phyloP scores from a whole-genome alignment of 2,329 filamentous ascomycete species.

The Cordyceps farinosa region DNA sequence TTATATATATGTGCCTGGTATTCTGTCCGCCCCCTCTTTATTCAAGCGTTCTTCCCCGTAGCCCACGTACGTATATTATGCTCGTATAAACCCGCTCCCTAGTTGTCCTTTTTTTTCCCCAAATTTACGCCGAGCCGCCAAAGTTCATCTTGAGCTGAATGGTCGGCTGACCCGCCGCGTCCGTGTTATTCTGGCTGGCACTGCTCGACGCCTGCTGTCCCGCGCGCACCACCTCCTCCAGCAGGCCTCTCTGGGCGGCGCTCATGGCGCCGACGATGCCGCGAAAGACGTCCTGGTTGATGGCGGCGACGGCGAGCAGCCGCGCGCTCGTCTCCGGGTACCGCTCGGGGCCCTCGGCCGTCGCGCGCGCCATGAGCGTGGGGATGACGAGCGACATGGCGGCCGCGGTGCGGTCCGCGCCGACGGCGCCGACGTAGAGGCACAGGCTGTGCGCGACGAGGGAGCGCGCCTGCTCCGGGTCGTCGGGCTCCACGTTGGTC shows the following conservation, averaged over 20 bases:
- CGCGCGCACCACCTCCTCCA: conserved; percentile 76
- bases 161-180: conserved; percentile 61
- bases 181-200: conserved; percentile 36
- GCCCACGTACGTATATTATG: not conserved
- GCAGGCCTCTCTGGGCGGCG: conserved; percentile 65
- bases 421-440: conserved; percentile 58
- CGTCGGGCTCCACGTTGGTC: conserved; percentile 65
- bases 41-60: not conserved
- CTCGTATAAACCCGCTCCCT: not conserved
- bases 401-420: conserved; percentile 45
- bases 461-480: conserved; percentile 71
- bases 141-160: conserved; percentile 98
- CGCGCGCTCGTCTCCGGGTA: conserved; percentile 72
- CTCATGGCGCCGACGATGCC: conserved; percentile 69
- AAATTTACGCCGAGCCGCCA: conserved; percentile 38
- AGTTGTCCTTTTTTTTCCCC: conserved; percentile 16
- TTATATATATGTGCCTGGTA: not conserved
- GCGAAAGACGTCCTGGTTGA: conserved; percentile 70
- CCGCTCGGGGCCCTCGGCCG: conserved; percentile 55
- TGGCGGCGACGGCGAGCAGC: conserved; percentile 75
- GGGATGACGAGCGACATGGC: conserved; percentile 77
- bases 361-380: conserved; percentile 68
- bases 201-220: conserved; percentile 48
- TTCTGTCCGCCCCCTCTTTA: not conserved
- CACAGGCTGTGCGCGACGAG: conserved; percentile 72